Conservation (phyloP, 768 basidiomycete genomes). For the Rubroboletus satanas region DNA sequence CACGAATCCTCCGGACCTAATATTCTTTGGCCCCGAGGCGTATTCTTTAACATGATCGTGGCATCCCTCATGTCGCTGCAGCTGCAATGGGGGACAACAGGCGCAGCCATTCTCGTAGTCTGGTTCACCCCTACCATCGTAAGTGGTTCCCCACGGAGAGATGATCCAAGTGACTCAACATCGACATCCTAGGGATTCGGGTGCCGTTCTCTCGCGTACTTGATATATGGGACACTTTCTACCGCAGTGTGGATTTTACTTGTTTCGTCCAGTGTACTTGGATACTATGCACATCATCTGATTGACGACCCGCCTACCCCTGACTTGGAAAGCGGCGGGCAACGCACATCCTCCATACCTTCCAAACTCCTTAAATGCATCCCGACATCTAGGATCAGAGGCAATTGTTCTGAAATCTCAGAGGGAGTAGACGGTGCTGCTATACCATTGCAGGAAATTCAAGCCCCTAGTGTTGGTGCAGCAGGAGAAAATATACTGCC, state of each 20-base stretch:
- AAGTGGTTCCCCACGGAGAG: background rate
- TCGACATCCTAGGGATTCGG: conserved; percentile 23
- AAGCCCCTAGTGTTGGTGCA: too few species aligned
- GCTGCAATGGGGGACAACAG: conserved; percentile 33
- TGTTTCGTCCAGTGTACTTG: conserved; percentile 28
- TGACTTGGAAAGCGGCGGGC: background rate
- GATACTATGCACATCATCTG: conserved; percentile 15
- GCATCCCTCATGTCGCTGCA: conserved; percentile 29
- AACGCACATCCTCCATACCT: background rate
- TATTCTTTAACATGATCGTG: conserved; percentile 24
- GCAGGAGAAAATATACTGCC: background rate
- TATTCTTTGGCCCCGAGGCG: conserved; percentile 20
- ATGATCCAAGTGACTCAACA: background rate
- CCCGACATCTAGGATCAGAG: background rate
- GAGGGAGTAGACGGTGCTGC: background rate
- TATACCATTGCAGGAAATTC: background rate
- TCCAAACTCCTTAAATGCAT: background rate
- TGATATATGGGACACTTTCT: conserved; percentile 28
- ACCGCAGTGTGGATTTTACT: conserved; percentile 31
- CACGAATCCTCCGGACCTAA: background rate
- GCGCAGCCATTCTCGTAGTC: conserved; percentile 26
- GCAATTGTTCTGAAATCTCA: too few species aligned
- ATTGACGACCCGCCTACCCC: background rate
- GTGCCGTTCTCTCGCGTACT: conserved; percentile 32
- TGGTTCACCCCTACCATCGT: conserved; percentile 32